phyloP scores from a whole-genome alignment of 441 rosid species.

The Iberis amara region DNA sequence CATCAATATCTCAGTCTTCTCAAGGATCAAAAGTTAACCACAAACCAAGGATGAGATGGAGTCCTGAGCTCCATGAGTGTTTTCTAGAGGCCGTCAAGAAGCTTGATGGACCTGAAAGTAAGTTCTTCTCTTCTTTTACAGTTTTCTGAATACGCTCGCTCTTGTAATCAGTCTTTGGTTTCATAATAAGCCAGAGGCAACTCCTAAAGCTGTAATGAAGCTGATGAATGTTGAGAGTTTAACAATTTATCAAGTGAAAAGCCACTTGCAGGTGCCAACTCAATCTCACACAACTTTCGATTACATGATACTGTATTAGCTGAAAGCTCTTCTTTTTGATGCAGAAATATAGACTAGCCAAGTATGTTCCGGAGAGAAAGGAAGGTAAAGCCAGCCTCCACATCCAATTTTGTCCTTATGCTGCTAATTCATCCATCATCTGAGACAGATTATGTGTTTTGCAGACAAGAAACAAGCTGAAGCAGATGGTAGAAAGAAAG shows the following conservation, averaged over 20 bases:
- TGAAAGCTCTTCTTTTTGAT: constrained; percentile 2
- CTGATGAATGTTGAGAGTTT: constrained; percentile 69
- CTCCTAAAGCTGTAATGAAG: constrained; percentile 68
- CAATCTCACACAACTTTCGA: constrained; percentile 2
- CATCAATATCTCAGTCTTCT: constrained; percentile 33
- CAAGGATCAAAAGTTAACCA: constrained; percentile 37
- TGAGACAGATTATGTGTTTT: not conserved
- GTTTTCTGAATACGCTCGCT: too few species aligned
- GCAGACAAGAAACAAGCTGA: constrained; percentile 46
- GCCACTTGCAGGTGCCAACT: constrained; percentile 65
- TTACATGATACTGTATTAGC: not conserved
- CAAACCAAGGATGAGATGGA: constrained; percentile 80
- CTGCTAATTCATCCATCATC: not conserved
- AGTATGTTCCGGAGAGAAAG: constrained; percentile 63
- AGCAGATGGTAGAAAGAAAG: constrained; percentile 42
- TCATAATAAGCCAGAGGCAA: constrained; percentile 47
- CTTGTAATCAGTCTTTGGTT: too few species aligned
- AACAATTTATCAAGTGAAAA: constrained; percentile 74
- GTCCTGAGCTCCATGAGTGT: constrained; percentile 64
- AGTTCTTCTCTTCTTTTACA: constrained; percentile 15
- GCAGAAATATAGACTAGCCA: constrained; percentile 76
- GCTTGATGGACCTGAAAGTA: constrained; percentile 76
- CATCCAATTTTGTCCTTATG: not conserved
- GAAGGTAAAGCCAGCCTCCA: constrained; percentile 43
- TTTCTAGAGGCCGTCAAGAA: constrained; percentile 59